These are phyloP conservation scores for Ceratobasidium sp. DNA, from an alignment of 1,284 basidiomycete genomes.

Conservation along the genomic window DNA sequence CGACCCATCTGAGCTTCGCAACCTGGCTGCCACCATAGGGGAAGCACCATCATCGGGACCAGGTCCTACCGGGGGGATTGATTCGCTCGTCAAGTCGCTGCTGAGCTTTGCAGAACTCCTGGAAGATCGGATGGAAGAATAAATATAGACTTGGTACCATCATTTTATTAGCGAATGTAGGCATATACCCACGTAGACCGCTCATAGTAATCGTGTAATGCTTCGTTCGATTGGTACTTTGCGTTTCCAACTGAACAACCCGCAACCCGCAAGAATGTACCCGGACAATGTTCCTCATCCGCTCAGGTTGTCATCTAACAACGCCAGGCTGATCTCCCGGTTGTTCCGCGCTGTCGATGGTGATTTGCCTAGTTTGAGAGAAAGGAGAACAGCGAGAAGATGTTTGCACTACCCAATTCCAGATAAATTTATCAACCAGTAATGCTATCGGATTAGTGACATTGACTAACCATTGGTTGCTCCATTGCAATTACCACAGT, in stretches of 20 bases:
- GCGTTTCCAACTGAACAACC: not conserved
- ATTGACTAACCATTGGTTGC: constrained; percentile 10
- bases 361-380: not conserved
- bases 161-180: not conserved
- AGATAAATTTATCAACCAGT: not conserved
- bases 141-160: not conserved
- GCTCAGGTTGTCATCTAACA: not conserved
- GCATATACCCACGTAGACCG: constrained; percentile 1
- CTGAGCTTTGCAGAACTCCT: constrained; percentile 21
- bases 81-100: constrained; percentile 16
- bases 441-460: not conserved
- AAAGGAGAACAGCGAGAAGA: constrained; percentile 25
- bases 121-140: constrained; percentile 16
- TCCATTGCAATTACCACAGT: constrained; percentile 9
- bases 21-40: not conserved
- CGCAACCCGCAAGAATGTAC: not conserved
- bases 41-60: not conserved
- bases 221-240: not conserved
- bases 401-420: constrained; percentile 17
- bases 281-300: not conserved
- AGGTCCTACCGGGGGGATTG: not conserved
- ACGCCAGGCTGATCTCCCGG: not conserved
- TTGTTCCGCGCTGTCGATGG: constrained; percentile 5
- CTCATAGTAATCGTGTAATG: constrained; percentile 10
- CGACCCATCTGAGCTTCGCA: constrained; percentile 24